Conservation (phyloP, 169 alveolate genomes). For the Plasmodium gonderi region DNA sequence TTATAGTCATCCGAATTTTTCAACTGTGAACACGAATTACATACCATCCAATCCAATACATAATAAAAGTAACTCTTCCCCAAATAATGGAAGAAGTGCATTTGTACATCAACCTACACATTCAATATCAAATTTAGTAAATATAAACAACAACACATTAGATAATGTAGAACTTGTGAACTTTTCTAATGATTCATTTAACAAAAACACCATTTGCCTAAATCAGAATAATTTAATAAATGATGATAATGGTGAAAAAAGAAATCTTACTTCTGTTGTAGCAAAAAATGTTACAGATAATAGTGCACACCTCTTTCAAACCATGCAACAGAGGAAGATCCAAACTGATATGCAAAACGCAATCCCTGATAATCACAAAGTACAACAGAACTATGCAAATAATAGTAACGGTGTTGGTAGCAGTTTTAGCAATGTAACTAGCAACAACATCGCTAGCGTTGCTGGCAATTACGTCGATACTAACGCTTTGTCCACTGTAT, state of each 20-base stretch:
- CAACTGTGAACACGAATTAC: slow-evolving; percentile 4
- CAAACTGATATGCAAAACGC: slow-evolving; percentile 24
- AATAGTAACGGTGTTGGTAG: not conserved
- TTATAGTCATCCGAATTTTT: slow-evolving; percentile 29
- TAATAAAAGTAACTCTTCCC: slow-evolving; percentile 5
- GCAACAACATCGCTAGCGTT: not conserved
- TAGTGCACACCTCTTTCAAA: slow-evolving; percentile 5
- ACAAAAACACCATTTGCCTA: slow-evolving; percentile 6
- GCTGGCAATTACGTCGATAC: not conserved
- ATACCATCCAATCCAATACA: slow-evolving; percentile 30
- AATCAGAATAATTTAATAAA: not conserved
- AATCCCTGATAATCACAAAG: slow-evolving; percentile 1
- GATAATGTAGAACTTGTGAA: slow-evolving; percentile 10
- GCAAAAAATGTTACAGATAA: slow-evolving; percentile 22
- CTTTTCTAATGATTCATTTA: slow-evolving; percentile 25
- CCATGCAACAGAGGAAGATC: not conserved
- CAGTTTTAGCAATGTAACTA: not conserved
- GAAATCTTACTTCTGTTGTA: not conserved
- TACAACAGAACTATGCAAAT: not conserved
- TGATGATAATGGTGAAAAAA: slow-evolving; percentile 10
- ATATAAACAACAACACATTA: slow-evolving; percentile 11
- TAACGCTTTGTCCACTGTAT: not conserved
- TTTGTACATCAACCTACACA: slow-evolving; percentile 8
- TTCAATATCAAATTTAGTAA: slow-evolving; percentile 5
- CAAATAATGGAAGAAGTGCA: slow-evolving; percentile 14